Conservation (phyloP, 2,329 filamentous ascomycete genomes). For the Colletotrichum echinochloae region DNA sequence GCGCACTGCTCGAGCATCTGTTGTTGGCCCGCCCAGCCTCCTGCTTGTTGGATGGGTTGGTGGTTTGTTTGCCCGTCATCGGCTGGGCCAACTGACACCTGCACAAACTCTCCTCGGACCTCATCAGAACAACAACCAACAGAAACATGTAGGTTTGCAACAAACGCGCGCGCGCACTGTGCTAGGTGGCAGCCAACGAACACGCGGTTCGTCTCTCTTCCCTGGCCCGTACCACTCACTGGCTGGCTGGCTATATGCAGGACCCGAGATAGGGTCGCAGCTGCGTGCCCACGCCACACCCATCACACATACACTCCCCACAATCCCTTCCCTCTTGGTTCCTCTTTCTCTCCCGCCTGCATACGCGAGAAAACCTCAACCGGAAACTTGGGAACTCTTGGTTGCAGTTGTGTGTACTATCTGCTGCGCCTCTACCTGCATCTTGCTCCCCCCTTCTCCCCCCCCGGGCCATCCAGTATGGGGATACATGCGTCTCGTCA, state of each 20-base stretch:
- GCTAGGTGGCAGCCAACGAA: constrained; percentile 7
- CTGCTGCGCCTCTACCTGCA: not conserved
- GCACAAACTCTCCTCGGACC: not conserved
- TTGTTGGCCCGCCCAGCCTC: not conserved
- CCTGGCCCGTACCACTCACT: not conserved
- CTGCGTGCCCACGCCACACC: not conserved
- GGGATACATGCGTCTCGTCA: constrained; percentile 2
- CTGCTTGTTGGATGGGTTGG: not conserved
- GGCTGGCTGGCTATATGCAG: constrained; percentile 2
- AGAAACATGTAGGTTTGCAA: not conserved
- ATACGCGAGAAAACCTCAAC: not conserved
- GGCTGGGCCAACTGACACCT: not conserved
- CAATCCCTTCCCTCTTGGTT: not conserved
- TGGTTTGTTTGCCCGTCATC: not conserved
- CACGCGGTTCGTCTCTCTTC: not conserved
- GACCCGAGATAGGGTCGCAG: constrained; percentile 6
- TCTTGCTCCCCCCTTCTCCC: constrained; percentile 9
- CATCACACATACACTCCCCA: not conserved
- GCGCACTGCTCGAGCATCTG: not conserved
- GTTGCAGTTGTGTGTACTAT: not conserved
- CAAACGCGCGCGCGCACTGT: constrained; percentile 12
- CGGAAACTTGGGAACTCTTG: constrained; percentile 4
- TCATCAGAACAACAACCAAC: not conserved
- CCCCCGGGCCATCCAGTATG: constrained; percentile 27
- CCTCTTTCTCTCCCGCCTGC: not conserved